Base-by-base conservation (phyloP, 2,329 filamentous ascomycete species). In the Calonectria hongkongensis region DNA sequence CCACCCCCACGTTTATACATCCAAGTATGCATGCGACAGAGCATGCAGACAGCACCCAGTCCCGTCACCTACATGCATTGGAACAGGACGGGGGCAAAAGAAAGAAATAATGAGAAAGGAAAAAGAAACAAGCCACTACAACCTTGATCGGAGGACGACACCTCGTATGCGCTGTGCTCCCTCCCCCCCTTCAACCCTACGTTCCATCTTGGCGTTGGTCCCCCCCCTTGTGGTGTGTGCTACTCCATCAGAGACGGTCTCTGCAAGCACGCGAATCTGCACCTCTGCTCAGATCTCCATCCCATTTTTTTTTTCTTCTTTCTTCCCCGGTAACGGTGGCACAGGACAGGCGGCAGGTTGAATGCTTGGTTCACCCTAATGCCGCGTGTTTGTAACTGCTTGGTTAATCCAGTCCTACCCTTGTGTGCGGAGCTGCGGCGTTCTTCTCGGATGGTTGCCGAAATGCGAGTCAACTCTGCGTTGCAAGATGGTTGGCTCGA, bases 191-290 rank as follows among this genome's bases (percentile, higher is more conserved):
- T 43, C 39, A 43, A 45, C 50, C 27, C 27, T 16, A 9, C 18
- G 27, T 67, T 63, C 64, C 68, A 70, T 68, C 45, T 30, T 36
- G 30, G 45, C 27, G 51, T n/a, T 36, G 33, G 21, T 21, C 21
- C 33, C 39, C 48, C 36, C 65, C 50, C 43, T 62, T 71, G 50
- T 58, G 30, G 33, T 33, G 70, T 68, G 80, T 81, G 70, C 63
- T 36, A 80, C 78, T 67, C 68, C 76, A 81, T 81, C 80, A 81
- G 78, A 81, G 74, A 81, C 75, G 75, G 69, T 69, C 69, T 73
- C 77, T 80, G 80, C 80, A 81, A 77, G 79, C 74, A 80, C 76
- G 78, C 79, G 80, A 66, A 79, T 77, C 76, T 76, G 76, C 76
- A 72, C 68, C 51, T 72, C 69, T 75, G 74, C 73, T 72, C 76